Evolutionary conservation across 352 stramenopile species (phyloP), one percentile per base, ranked within the genome.

Genomic region (Pythium aristosporum): DNA sequence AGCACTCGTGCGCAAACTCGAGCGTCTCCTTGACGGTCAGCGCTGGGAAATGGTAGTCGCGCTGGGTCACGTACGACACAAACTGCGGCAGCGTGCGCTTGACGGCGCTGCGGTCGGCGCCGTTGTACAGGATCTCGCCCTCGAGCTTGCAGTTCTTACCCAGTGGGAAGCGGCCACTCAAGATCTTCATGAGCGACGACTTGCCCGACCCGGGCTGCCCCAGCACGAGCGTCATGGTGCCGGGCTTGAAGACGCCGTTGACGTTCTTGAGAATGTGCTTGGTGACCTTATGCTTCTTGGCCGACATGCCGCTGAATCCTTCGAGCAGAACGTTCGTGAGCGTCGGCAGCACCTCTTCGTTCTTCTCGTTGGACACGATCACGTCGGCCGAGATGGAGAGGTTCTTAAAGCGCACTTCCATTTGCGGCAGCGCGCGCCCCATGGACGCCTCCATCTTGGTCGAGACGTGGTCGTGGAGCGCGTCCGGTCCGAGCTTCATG

Each of bases 221-320:
- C n/a, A 87, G 63, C n/a, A 89, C 65, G 30, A 89, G 75, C 43
- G 80, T 89, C 57, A 86, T 67, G 5, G 74, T 85, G 16, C 80
- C 76, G 2, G 79, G 76, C 36, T 76, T 72, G 63, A 88, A 87
- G 39, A 68, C 65, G 0, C 77, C 79, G 21, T 65, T 80, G 1
- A 85, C 61, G 32, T 77, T 71, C 5, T 79, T 64, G 4, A 88
- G 48, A 34, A 88, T 84, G 39, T 78, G 47, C 37, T 84, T 85
- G 18, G 47, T 73, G n/a, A 82, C 69, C 30, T 70, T 66, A 52
- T 76, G 72, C 65, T 82, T 86, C 59, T 69, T 77, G 41, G 63
- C 60, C 41, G 68, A 77, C 30, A 91, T 42, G 1, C 58, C 71
- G 36, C 68, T 67, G 25, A 79, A 41, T 15, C 68, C 69, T 46